phyloP scores from a whole-genome alignment of 2,329 filamentous ascomycete species.

The Trichoderma aggressivum region DNA sequence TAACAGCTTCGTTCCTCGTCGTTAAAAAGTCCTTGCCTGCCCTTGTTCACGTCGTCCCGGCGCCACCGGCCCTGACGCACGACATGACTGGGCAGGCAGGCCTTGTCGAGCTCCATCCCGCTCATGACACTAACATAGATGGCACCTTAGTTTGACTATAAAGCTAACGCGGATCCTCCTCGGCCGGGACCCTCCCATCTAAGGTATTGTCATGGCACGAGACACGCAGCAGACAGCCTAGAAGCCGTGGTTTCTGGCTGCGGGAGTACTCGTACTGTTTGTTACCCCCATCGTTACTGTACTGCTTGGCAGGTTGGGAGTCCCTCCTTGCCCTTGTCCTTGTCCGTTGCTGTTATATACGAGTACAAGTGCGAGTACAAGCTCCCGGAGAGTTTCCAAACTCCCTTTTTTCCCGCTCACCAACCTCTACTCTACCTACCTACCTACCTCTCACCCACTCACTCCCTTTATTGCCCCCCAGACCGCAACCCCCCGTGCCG shows the following conservation, averaged over 20 bases:
- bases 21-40: not conserved
- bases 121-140: constrained; percentile 12
- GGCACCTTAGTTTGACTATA: constrained; percentile 30
- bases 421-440: not conserved
- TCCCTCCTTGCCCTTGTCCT: not conserved
- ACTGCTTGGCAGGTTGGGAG: not conserved
- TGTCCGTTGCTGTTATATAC: not conserved
- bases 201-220: constrained; percentile 39
- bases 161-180: constrained; percentile 39
- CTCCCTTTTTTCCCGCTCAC: not conserved
- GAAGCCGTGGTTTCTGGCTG: not conserved
- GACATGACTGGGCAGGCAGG: constrained; percentile 13
- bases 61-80: constrained; percentile 14
- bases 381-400: not conserved
- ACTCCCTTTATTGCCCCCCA: not conserved
- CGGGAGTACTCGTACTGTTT: not conserved
- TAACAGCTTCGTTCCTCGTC: constrained; percentile 3
- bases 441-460: too few species aligned
- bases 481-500: constrained; percentile 12
- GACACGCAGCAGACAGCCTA: constrained; percentile 34
- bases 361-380: not conserved
- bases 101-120: constrained; percentile 23
- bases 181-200: constrained; percentile 29
- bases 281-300: not conserved
- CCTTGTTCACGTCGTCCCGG: constrained; percentile 2